Percentiles rank a stretch among this genome's conserved stretches.
Evolutionary conservation across 2,329 filamentous ascomycete species (phyloP).

Genomic region (Zasmidium citrigriseum): DNA sequence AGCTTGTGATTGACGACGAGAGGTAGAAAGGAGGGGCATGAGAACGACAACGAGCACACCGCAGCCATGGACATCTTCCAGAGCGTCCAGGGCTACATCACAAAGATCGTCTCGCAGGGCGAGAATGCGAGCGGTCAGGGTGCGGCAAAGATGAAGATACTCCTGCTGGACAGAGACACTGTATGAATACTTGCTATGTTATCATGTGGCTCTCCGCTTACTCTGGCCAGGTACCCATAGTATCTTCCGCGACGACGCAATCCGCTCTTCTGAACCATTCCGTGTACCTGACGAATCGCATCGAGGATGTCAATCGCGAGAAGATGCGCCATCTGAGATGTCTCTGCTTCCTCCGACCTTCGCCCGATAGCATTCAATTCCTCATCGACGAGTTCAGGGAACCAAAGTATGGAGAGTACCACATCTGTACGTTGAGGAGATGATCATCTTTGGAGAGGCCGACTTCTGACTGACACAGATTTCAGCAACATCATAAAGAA

Average conservation of each 20-base stretch:
- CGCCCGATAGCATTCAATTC: constrained; percentile 86
- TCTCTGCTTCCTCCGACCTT: constrained; percentile 88
- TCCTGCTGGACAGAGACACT: constrained; percentile 90
- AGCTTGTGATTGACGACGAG: not conserved
- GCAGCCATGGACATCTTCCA: constrained; percentile 84
- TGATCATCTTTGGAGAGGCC: constrained; percentile 8
- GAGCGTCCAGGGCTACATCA: constrained; percentile 90
- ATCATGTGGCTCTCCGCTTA: constrained; percentile 14
- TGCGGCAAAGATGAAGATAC: constrained; percentile 95
- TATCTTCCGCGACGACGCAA: constrained; percentile 94
- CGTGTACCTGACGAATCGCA: constrained; percentile 93
- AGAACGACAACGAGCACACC: constrained; percentile 1
- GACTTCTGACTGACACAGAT: constrained; percentile 52
- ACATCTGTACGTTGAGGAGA: constrained; percentile 62
- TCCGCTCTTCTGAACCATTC: constrained; percentile 93
- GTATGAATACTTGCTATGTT: too few species aligned
- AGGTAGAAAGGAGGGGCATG: not conserved
- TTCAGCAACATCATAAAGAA: constrained; percentile 99
- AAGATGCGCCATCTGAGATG: constrained; percentile 98
- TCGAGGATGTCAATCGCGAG: constrained; percentile 86
- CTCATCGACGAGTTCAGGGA: constrained; percentile 94
- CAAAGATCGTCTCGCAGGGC: constrained; percentile 87
- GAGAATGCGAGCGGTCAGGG: constrained; percentile 58
- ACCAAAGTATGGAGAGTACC: constrained; percentile 96
- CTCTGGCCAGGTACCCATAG: constrained; percentile 82